Conservation (phyloP, 2,329 filamentous ascomycete genomes). For the Talaromyces sp. region DNA sequence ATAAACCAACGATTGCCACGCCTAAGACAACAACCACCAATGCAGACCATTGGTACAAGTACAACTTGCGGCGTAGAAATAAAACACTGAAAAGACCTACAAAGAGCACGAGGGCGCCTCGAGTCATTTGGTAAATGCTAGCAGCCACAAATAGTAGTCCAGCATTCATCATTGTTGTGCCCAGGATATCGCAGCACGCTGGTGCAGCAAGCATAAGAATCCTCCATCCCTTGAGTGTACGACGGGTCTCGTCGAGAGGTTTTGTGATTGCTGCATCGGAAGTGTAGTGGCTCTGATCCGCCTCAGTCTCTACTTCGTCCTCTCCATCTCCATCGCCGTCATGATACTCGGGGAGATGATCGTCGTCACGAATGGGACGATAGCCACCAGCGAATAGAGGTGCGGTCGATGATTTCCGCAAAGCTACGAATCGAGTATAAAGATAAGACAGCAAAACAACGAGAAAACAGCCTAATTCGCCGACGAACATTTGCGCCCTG, state of each 20-base stretch:
- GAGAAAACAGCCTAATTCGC: slow-evolving; percentile 93
- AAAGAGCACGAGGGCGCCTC: slow-evolving; percentile 89
- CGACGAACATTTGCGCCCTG: slow-evolving; percentile 89
- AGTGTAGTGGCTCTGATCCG: neutral
- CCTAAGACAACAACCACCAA: slow-evolving; percentile 82
- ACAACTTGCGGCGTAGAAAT: slow-evolving; percentile 75
- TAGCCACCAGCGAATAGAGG: slow-evolving; percentile 57
- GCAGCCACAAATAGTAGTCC: slow-evolving; percentile 90
- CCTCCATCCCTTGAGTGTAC: slow-evolving; percentile 64
- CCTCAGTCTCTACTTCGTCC: slow-evolving; percentile 29
- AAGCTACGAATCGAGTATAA: slow-evolving; percentile 55
- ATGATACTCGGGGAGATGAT: slow-evolving; percentile 44
- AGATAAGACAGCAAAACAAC: slow-evolving; percentile 70
- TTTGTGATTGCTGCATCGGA: slow-evolving; percentile 46
- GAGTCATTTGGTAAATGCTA: slow-evolving; percentile 98
- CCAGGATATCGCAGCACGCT: slow-evolving; percentile 88
- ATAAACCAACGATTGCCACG: slow-evolving; percentile 83
- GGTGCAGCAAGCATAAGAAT: slow-evolving; percentile 76
- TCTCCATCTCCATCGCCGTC: slow-evolving; percentile 26
- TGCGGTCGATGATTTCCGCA: slow-evolving; percentile 37
- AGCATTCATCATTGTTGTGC: slow-evolving; percentile 95
- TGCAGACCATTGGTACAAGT: slow-evolving; percentile 87
- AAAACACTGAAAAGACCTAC: slow-evolving; percentile 92
- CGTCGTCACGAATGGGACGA: slow-evolving; percentile 56
- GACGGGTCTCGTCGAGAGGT: slow-evolving; percentile 49